phyloP scores from a whole-genome alignment of 192 early-diverging fungal genomes.

The Chytriomyces sp. region DNA sequence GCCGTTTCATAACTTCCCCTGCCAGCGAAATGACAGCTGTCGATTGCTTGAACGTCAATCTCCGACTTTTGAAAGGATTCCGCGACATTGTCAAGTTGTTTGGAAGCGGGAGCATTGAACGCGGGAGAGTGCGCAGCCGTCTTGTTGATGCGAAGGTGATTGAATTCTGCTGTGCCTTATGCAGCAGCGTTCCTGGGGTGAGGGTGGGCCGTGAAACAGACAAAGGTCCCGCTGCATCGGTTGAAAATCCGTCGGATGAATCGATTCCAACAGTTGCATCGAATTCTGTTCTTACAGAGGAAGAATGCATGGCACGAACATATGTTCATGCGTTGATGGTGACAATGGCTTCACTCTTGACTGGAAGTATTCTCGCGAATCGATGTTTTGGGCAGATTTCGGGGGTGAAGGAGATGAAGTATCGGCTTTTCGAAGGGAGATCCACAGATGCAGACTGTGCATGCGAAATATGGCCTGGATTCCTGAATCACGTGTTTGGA shows the following conservation, averaged over 20 bases:
- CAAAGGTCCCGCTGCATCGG: background rate
- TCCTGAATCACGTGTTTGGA: slow-evolving; percentile 39
- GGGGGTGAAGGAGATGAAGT: slow-evolving; percentile 44
- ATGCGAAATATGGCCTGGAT: slow-evolving; percentile 29
- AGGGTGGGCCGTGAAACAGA: no score
- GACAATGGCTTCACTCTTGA: slow-evolving; percentile 36
- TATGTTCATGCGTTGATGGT: slow-evolving; percentile 14
- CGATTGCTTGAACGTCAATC: background rate
- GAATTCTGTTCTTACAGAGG: background rate
- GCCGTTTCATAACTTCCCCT: background rate
- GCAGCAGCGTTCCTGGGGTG: background rate
- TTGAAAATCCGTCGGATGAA: background rate
- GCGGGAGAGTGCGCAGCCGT: slow-evolving; percentile 15
- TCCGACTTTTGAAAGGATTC: slow-evolving; percentile 9
- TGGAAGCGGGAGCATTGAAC: slow-evolving; percentile 11
- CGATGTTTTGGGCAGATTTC: slow-evolving; percentile 30
- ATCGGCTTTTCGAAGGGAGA: slow-evolving; percentile 32
- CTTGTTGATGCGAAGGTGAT: slow-evolving; percentile 14
- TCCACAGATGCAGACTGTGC: background rate
- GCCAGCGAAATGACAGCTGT: background rate
- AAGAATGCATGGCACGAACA: background rate
- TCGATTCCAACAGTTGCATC: background rate
- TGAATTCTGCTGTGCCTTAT: slow-evolving; percentile 3
- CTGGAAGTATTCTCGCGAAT: slow-evolving; percentile 33
- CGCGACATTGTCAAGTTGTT: slow-evolving; percentile 21